Conservation (phyloP, 2,329 filamentous ascomycete species). For the Xylariaceae sp. region DNA sequence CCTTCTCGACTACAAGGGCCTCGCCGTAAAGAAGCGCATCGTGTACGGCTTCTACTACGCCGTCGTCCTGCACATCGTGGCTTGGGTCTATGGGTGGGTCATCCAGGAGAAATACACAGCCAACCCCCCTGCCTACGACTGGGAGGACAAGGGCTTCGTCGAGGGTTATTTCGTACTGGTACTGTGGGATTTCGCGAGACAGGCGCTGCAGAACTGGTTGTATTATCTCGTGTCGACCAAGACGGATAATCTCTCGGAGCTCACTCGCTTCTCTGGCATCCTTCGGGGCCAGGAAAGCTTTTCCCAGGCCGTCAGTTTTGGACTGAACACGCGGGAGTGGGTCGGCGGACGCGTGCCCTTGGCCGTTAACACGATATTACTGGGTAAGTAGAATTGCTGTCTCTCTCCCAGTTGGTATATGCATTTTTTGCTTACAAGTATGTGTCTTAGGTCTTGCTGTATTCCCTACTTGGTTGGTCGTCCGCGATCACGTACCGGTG, state of each 20-base stretch:
- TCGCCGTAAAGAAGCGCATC: conserved; percentile 50
- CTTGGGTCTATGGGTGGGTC: conserved; percentile 61
- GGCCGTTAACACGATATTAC: conserved; percentile 48
- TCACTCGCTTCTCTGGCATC: conserved; percentile 50
- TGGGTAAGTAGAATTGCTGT: conserved; percentile 41
- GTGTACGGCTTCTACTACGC: conserved; percentile 54
- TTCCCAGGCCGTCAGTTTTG: conserved; percentile 48
- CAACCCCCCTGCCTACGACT: conserved; percentile 67
- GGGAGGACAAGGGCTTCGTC: conserved; percentile 69
- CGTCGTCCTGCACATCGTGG: conserved; percentile 51
- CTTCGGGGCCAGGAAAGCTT: conserved; percentile 51
- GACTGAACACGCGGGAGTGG: conserved; percentile 49
- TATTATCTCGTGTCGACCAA: conserved; percentile 62
- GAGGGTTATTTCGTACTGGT: conserved; percentile 71
- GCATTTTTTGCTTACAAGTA: neutral
- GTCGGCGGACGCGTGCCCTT: conserved; percentile 47
- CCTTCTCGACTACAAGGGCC: conserved; percentile 29
- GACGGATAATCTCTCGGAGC: conserved; percentile 62
- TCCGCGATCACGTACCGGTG: conserved; percentile 40
- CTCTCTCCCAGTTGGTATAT: too few species aligned
- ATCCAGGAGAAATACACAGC: conserved; percentile 58
- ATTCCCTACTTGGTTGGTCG: conserved; percentile 43
- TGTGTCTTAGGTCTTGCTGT: conserved; percentile 36
- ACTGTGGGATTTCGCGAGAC: conserved; percentile 62
- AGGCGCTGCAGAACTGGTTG: conserved; percentile 62